Evolutionary conservation across 2,329 filamentous ascomycete species (phyloP).

Genomic region (Alternaria postmessia): DNA sequence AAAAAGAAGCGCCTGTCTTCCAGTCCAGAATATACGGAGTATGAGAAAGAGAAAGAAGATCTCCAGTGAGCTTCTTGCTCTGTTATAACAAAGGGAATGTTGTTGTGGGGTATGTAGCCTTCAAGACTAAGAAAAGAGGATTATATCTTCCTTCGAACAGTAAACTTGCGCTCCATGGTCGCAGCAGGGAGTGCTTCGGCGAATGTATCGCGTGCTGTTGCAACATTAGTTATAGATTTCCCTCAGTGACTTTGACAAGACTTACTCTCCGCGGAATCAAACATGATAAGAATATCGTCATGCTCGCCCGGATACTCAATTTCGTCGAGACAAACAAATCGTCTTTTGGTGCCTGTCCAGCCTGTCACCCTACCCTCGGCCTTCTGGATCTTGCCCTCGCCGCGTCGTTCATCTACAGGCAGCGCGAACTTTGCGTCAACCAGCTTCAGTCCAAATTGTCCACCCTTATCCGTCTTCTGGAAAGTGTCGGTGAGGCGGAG

Average conservation of each 20-base stretch:
- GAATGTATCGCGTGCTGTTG: slow-evolving; percentile 56
- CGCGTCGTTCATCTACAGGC: slow-evolving; percentile 65
- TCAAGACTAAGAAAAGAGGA: not conserved
- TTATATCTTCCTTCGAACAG: slow-evolving; percentile 54
- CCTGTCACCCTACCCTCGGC: slow-evolving; percentile 57
- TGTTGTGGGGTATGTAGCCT: not conserved
- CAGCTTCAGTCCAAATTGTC: slow-evolving; percentile 76
- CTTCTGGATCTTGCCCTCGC: slow-evolving; percentile 59
- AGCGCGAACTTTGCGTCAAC: slow-evolving; percentile 91
- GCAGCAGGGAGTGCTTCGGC: slow-evolving; percentile 56
- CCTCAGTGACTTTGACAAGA: slow-evolving; percentile 21
- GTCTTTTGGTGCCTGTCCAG: slow-evolving; percentile 66
- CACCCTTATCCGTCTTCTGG: slow-evolving; percentile 64
- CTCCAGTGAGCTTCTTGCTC: not conserved
- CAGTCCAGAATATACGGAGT: not conserved
- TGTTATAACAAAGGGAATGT: not conserved
- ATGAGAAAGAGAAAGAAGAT: not conserved
- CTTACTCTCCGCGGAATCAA: slow-evolving; percentile 80
- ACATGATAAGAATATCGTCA: slow-evolving; percentile 86
- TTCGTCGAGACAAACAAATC: slow-evolving; percentile 85
- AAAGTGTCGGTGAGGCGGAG: slow-evolving; percentile 86
- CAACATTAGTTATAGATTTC: slow-evolving; percentile 27
- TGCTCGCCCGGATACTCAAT: slow-evolving; percentile 91
- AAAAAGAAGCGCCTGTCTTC: slow-evolving; percentile 3
- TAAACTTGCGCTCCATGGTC: slow-evolving; percentile 52